Base-by-base conservation (phyloP, 805 yeast species). In the Sugiyamaella floridensis region DNA sequence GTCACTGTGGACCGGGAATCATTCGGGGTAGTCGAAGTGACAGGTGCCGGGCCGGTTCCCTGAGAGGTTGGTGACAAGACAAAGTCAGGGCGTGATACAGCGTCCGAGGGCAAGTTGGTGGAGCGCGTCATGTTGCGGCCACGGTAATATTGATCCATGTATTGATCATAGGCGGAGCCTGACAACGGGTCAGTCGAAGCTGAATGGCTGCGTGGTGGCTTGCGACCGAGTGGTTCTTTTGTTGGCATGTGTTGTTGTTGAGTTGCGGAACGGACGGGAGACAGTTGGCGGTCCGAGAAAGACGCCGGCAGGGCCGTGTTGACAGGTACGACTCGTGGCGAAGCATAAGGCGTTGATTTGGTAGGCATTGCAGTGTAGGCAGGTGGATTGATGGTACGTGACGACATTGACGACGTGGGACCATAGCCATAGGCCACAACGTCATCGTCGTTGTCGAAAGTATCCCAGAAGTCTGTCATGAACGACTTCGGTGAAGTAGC, bases 351-450 rank as follows among this genome's bases (percentile, higher is more conserved):
- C 7, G 44, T 47, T 14, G 49, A 19, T 9, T 18, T 22, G 16
- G 47, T 9, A 15, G 44, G 37, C 18, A 20, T 20, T 15, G 40
- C 4, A 7, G 16, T 19, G 20, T 48, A 29, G 12, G 45, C 37
- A 16, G 45, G 41, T 19, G 42, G 45, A 2, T n/a, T 22, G 11
- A n/a, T 12, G 2, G 34, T 14, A 14, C 45, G 37, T 11, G 37
- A 22, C 6, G 26, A 32, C 5, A 42, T 12, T 16, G 51, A 48
- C 16, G 57, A 55, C 10, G 57, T 55, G 8, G 57, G 57, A 10
- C 57, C 57, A 20, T 28, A 55, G 16, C 57, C 57, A 34, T 55
- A 55, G 34, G 57, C 48, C n/a, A 55, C 53, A 14, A 54, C 47
- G 20, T 48, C 51, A 22, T 51, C 54, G 19, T 48, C 49, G 32